These are phyloP conservation scores for Exophiala phaeomuriformis DNA, from an alignment of 2,329 filamentous ascomycete genomes.

Conservation along the genomic window DNA sequence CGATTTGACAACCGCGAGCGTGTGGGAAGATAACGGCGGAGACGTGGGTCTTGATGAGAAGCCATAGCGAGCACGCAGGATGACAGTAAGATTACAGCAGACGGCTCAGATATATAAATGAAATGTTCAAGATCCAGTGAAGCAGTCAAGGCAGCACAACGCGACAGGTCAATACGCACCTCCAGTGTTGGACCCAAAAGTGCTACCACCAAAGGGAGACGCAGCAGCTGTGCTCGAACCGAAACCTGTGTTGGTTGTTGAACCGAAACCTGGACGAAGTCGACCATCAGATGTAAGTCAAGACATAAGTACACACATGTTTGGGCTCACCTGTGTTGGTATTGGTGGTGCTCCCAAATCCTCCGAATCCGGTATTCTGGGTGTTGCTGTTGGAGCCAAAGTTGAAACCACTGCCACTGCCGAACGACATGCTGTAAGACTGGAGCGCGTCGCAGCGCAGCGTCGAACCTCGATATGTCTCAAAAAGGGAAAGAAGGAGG, in stretches of 20 bases:
- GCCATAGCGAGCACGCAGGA: neutral
- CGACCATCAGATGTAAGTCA: slow-evolving; percentile 6
- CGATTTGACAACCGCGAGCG: neutral
- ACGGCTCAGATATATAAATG: neutral
- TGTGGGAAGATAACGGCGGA: neutral
- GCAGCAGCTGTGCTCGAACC: slow-evolving; percentile 21
- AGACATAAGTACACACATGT: neutral
- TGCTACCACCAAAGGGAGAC: slow-evolving; percentile 25
- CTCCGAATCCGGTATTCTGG: slow-evolving; percentile 22
- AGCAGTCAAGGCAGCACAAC: neutral
- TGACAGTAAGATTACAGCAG: neutral
- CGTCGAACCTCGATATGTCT: slow-evolving; percentile 5
- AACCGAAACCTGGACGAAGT: slow-evolving; percentile 21
- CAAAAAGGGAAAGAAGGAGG: slow-evolving; percentile 4
- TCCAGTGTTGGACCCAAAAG: slow-evolving; percentile 19
- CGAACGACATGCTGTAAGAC: slow-evolving; percentile 27
- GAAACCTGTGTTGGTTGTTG: slow-evolving; percentile 23
- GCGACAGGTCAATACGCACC: slow-evolving; percentile 12
- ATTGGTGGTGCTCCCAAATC: slow-evolving; percentile 25
- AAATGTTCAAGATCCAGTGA: neutral
- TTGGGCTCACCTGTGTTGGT: slow-evolving; percentile 19
- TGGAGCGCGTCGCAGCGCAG: slow-evolving; percentile 24
- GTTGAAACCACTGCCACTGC: slow-evolving; percentile 20
- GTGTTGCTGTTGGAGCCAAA: slow-evolving; percentile 23
- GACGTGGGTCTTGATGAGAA: neutral